Evolutionary conservation across 2,329 filamentous ascomycete species (phyloP).

Genomic region (Pyricularia sp.): DNA sequence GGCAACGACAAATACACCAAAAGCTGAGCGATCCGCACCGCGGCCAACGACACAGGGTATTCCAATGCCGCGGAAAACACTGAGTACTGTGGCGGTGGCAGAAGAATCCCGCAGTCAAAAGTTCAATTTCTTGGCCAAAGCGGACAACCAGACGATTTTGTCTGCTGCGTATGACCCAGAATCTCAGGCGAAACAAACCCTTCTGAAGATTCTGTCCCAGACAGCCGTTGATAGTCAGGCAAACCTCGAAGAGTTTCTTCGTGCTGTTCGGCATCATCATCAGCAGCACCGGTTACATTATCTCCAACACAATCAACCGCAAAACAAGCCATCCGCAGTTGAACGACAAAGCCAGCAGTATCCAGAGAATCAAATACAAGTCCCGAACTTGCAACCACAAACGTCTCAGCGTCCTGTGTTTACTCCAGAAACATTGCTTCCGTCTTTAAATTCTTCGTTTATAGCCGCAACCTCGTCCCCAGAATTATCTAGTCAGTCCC

Average conservation of each 20-base stretch:
- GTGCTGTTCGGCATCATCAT: neutral
- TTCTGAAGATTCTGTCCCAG: neutral
- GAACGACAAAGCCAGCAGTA: neutral
- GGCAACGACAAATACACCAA: too few species aligned
- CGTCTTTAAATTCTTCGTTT: too few species aligned
- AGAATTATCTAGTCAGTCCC: neutral
- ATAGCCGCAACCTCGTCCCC: neutral
- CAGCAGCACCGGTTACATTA: neutral
- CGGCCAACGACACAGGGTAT: neutral
- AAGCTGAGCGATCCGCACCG: too few species aligned
- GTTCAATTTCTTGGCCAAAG: neutral
- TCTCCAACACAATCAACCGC: too few species aligned
- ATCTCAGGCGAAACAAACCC: neutral
- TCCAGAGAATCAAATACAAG: neutral
- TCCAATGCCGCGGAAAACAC: neutral
- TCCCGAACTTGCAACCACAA: neutral
- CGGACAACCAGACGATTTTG: neutral
- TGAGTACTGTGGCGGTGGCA: neutral
- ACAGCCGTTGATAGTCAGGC: neutral
- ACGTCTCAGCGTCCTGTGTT: too few species aligned
- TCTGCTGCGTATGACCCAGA: neutral
- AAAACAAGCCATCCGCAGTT: neutral
- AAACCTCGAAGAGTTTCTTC: neutral
- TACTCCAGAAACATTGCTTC: too few species aligned
- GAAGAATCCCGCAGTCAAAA: neutral